Evolutionary conservation across 768 basidiomycete genomes (phyloP).

Genomic region (Auricularia sp.): DNA sequence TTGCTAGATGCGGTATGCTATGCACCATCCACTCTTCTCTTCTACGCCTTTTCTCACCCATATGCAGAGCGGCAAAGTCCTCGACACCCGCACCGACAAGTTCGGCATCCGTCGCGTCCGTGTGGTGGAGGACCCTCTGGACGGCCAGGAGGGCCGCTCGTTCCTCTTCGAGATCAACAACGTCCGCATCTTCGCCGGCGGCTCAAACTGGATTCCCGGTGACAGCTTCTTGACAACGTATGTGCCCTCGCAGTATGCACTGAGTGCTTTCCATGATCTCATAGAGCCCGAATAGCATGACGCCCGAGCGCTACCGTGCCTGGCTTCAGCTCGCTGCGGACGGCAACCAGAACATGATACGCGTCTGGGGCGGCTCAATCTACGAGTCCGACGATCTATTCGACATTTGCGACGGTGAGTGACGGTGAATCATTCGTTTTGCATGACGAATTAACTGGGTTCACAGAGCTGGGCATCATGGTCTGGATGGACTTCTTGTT

Average conservation of each 20-base stretch:
- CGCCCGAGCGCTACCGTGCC: conserved; percentile 48
- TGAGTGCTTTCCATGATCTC: too few species aligned
- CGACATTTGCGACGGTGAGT: conserved; percentile 63
- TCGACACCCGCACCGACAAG: conserved; percentile 46
- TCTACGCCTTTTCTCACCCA: neutral
- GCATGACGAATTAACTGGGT: too few species aligned
- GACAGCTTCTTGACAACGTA: conserved; percentile 71
- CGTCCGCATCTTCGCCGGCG: conserved; percentile 79
- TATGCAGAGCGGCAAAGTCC: conserved; percentile 35
- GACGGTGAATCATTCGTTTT: too few species aligned
- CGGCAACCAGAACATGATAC: conserved; percentile 92
- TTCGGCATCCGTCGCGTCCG: conserved; percentile 70
- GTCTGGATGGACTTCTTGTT: conserved; percentile 99
- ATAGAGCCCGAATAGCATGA: conserved; percentile 26
- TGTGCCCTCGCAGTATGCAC: conserved; percentile 12
- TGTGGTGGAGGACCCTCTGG: conserved; percentile 68
- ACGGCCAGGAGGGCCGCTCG: conserved; percentile 64
- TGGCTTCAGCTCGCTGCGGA: conserved; percentile 82
- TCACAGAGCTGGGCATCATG: conserved; percentile 41
- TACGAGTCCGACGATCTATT: conserved; percentile 81
- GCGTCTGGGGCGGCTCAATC: conserved; percentile 92
- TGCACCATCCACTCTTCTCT: neutral
- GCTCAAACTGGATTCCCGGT: conserved; percentile 92
- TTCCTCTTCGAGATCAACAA: conserved; percentile 93
- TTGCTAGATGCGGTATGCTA: conserved; percentile 44